Base-by-base conservation (phyloP, 805 yeast species). In the Debaryomyces castellii region DNA sequence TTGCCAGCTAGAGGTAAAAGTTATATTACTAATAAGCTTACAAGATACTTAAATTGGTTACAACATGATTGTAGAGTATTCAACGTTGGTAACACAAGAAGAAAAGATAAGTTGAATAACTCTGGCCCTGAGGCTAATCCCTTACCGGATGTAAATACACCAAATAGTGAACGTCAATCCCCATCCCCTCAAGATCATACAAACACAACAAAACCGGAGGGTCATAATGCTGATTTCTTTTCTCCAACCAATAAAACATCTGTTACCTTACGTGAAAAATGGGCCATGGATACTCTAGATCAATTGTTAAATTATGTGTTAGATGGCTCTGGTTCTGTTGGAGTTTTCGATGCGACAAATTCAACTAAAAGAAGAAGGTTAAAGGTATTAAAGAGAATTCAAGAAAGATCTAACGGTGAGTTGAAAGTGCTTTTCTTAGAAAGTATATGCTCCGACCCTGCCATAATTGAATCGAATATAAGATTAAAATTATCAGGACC, bases 231-330 rank as follows among this genome's bases (percentile, higher is more conserved):
- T 1, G 84, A 78, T 46, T 92, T 92, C 60, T 92, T 92, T 67
- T 78, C 84, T 27, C 97, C 98, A 0, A 82, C 80, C 44, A 89
- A 94, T 63, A 66, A 73, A 34, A 70, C 78, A 11, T 81, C 85
- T 14, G 80, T 80, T 3, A 71, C 75, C 25, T 69, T 89, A 38
- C 78, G 98, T 49, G 97, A 92, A 58, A 80, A 86, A 63, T 94
- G 98, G 98, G 99, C 99, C 0, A 83, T 86, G 82, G 96, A 92
- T 52, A 92, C 99, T 0, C 69, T 92, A 46, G 92, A 89, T 49
- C 87, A 85, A 57, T 67, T 92, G 45, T 70, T 92, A 28, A 92
- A 91, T 54, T 91, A 88, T 65, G 77, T 94, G 4, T 62, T 90
- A 40, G 76, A 80, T 11, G 95, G 89, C 0, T 81, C 83, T 25